Evolutionary conservation across 352 stramenopile genomes (phyloP), one percentile per base, ranked within the genome.

Genomic region (Paralagenidium karlingii): DNA sequence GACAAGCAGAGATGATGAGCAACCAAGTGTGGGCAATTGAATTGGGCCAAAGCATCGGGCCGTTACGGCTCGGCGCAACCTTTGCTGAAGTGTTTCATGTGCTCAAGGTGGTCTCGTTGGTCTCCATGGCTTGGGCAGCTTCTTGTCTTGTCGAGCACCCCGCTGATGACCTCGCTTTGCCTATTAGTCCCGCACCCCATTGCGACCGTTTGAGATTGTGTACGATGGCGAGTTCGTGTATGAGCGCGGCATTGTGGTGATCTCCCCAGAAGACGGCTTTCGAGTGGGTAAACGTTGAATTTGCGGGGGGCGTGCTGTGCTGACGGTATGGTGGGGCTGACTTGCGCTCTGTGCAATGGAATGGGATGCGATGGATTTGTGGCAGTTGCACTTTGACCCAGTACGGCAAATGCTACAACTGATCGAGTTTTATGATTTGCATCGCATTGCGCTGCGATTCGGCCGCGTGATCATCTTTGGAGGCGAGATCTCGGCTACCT

Each of bases 11-110:
- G 11, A 79, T 82, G 74, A 83, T 70, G 47, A 36, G 22, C 19
- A 63, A 69, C 25, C 66, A 88, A 49, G 68, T 91, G 34, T 91
- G 78, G 78, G 67, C 71, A 53, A 85, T 91, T 45, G 75, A 84
- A 38, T 57, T 85, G 34, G 78, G 78, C 60, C 64, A 52, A n/a
- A 64, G 56, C 29, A 67, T 91, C 8, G 78, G 78, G 0, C 78
- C 78, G 15, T 87, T 91, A 51, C 69, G 60, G 5, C 63, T 91
- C 2, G 78, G 78, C 5, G 68, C 75, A 16, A 88, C 48, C 33
- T 54, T 91, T 32, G 69, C 68, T 4, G 74, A 88, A 26, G 73
- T 66, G 40, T 59, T 91, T 5, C 58, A 85, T 43, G 70, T 68
- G 21, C 69, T 91, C 45, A 88, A 82, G 60, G 68, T 82, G 32